phyloP scores from a whole-genome alignment of 495 filamentous ascomycete genomes.

The Melanomma pulvis-pyrius region DNA sequence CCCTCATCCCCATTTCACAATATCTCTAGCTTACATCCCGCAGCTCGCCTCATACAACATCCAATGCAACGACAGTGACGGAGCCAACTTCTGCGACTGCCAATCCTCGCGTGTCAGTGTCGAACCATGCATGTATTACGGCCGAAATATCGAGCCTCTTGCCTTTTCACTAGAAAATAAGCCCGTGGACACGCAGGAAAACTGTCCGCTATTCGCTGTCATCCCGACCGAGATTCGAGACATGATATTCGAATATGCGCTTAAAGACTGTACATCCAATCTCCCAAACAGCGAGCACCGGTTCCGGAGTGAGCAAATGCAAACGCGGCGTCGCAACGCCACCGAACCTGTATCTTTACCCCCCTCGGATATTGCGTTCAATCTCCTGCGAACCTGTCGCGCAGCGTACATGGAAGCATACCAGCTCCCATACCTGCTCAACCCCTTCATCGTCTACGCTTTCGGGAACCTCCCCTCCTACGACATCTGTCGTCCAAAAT shows the following conservation, averaged over 20 bases:
- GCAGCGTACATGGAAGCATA: slow-evolving; percentile 31
- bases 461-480: not conserved
- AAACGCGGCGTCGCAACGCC: too few relatives aligned
- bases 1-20: too few relatives aligned
- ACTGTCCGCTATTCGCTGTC: not conserved
- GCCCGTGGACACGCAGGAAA: not conserved
- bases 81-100: too few relatives aligned
- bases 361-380: slow-evolving; percentile 17
- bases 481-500: slow-evolving; percentile 2
- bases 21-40: too few relatives aligned
- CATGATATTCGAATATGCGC: slow-evolving; percentile 1
- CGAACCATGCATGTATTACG: not conserved
- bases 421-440: slow-evolving; percentile 23
- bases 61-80: too few relatives aligned
- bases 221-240: slow-evolving; percentile 2
- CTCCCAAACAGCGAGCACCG: not conserved
- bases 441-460: slow-evolving; percentile 23
- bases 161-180: not conserved
- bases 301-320: not conserved
- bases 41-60: too few relatives aligned
- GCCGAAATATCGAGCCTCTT: slow-evolving; percentile 1
- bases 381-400: slow-evolving; percentile 27
- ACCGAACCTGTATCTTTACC: not conserved
- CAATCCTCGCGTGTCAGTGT: too few relatives aligned
- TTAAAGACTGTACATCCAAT: not conserved